Percentiles rank a stretch among this genome's conserved stretches.
Conservation (phyloP, 371 early-diverging fungal genomes). For the Mortierella sp. region DNA sequence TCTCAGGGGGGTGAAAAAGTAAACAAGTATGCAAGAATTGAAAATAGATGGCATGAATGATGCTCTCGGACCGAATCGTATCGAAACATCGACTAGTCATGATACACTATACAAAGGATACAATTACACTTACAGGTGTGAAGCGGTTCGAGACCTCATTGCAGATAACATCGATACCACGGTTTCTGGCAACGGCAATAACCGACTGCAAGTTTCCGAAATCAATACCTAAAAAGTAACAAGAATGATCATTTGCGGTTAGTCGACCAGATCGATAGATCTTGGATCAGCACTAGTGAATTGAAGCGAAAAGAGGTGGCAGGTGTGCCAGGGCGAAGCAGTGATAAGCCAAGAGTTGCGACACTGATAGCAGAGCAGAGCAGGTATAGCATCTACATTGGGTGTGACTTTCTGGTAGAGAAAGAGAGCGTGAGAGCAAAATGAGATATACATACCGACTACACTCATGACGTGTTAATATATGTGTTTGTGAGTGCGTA, state of each 20-base stretch:
- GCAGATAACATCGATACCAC: constrained; percentile 97
- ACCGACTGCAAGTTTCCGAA: constrained; percentile 96
- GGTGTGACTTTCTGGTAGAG: neutral
- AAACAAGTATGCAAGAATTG: neutral
- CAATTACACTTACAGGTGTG: constrained; percentile 84
- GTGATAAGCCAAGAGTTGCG: neutral
- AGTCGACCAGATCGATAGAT: constrained; percentile 1
- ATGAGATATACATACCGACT: constrained; percentile 40
- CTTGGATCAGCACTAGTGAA: neutral
- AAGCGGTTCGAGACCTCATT: constrained; percentile 98
- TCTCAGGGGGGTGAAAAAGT: neutral
- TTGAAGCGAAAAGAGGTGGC: neutral
- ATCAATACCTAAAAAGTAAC: constrained; percentile 83
- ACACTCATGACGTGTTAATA: constrained; percentile 43
- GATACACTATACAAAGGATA: neutral
- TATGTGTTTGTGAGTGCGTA: constrained; percentile 4
- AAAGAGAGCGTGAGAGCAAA: neutral
- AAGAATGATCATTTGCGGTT: constrained; percentile 64
- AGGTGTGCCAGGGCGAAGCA: too few relatives aligned
- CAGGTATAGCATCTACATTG: neutral
- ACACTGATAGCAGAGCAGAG: neutral
- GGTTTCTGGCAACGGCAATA: constrained; percentile 97
- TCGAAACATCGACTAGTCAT: neutral
- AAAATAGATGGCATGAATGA: constrained; percentile 6
- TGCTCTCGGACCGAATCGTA: neutral